Percentiles rank a stretch among this genome's conserved stretches.
Conservation (phyloP, 2,329 filamentous ascomycete species). For the Huntiella moniliformis region DNA sequence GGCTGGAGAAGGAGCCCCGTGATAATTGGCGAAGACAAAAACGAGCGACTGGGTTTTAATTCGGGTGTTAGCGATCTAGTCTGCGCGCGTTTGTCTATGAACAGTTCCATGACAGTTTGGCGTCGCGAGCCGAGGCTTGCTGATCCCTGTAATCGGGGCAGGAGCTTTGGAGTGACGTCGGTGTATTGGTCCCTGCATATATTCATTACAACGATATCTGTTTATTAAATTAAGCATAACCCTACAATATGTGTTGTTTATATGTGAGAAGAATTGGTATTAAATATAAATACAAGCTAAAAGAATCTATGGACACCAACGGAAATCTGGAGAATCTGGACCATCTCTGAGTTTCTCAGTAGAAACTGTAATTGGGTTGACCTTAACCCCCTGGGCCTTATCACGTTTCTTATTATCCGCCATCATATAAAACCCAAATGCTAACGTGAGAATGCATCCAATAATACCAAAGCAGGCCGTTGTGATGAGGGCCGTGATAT, state of each 20-base stretch:
- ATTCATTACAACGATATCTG: too few relatives aligned
- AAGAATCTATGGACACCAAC: constrained; percentile 27
- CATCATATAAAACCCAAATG: constrained; percentile 43
- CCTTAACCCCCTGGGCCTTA: constrained; percentile 28
- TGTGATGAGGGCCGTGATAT: constrained; percentile 45
- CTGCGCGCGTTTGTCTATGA: too few relatives aligned
- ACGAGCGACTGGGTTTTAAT: background rate
- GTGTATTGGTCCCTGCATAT: too few relatives aligned
- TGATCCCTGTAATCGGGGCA: constrained; percentile 3
- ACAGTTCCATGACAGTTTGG: background rate
- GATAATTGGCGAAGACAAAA: background rate
- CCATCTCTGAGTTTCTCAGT: constrained; percentile 31
- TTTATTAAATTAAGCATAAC: background rate
- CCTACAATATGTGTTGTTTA: background rate
- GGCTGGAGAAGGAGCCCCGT: background rate
- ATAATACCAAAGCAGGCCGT: constrained; percentile 45
- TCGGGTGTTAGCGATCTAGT: background rate
- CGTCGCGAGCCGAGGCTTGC: constrained; percentile 10
- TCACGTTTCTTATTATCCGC: constrained; percentile 35
- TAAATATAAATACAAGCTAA: too few relatives aligned
- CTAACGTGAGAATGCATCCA: constrained; percentile 34
- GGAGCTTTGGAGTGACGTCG: background rate
- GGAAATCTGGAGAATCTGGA: constrained; percentile 26
- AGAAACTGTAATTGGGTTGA: constrained; percentile 27
- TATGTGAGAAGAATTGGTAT: background rate